Conservation (phyloP, 164 flowering plant species). For the Magnolia kwangsiensis region DNA sequence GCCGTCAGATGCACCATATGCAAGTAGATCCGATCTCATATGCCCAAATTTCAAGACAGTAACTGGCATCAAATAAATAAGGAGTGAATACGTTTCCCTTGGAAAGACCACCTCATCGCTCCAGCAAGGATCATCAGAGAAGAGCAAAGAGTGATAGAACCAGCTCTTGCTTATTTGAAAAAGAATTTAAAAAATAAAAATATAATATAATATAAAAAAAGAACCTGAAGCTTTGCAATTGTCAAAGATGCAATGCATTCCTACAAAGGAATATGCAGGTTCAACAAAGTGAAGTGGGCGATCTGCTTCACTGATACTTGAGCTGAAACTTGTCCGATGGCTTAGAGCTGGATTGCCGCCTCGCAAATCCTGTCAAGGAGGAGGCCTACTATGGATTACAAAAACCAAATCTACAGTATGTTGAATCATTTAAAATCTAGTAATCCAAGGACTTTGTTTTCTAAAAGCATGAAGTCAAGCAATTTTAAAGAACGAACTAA, state of each 20-base stretch:
- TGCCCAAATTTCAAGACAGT: slow-evolving; percentile 95
- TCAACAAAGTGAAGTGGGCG: slow-evolving; percentile 54
- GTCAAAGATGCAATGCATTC: slow-evolving; percentile 99
- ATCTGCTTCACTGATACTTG: slow-evolving; percentile 70
- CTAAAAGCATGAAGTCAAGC: neutral
- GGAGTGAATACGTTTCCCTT: slow-evolving; percentile 11
- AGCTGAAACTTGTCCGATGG: slow-evolving; percentile 70
- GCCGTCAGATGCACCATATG: slow-evolving; percentile 99
- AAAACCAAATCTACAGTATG: neutral
- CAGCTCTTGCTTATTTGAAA: neutral
- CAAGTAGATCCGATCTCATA: slow-evolving; percentile 93
- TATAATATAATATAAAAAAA: too few species aligned
- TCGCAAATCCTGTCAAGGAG: slow-evolving; percentile 58
- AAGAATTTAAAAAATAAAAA: neutral
- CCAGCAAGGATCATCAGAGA: neutral
- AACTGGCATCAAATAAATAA: slow-evolving; percentile 44
- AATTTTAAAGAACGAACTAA: neutral
- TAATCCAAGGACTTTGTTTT: neutral
- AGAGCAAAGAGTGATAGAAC: neutral
- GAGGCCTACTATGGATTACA: neutral
- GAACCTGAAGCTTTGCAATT: slow-evolving; percentile 87
- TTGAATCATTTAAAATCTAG: neutral
- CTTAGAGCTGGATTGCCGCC: slow-evolving; percentile 47
- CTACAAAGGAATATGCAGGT: slow-evolving; percentile 96
- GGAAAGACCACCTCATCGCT: neutral